A percentile compares a stretch with the other conserved stretches of the same genome.
phyloP scores from a whole-genome alignment of 495 filamentous ascomycete species.

The Bacidia rubella region DNA sequence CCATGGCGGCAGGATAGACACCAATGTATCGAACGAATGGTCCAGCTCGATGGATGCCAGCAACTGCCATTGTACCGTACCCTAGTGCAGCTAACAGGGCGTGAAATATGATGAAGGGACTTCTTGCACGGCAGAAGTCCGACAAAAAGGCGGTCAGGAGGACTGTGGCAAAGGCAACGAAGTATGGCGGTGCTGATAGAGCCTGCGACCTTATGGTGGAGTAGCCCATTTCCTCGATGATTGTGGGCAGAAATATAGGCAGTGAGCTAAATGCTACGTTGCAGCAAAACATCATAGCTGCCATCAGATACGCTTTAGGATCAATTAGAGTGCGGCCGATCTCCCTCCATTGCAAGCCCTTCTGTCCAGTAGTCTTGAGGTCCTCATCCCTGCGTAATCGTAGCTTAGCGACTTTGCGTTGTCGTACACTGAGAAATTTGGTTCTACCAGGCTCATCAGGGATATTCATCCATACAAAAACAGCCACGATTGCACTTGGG shows the following conservation, averaged over 20 bases:
- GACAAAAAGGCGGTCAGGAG: constrained; percentile 37
- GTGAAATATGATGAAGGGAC: constrained; percentile 37
- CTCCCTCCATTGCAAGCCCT: constrained; percentile 35
- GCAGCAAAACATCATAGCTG: constrained; percentile 46
- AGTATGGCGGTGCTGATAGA: constrained; percentile 44
- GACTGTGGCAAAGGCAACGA: constrained; percentile 38
- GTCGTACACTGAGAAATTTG: constrained; percentile 33
- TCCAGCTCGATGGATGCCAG: constrained; percentile 18
- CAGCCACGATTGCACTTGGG: constrained; percentile 43
- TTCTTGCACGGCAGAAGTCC: constrained; percentile 33
- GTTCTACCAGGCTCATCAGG: constrained; percentile 41
- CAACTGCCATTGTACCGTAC: constrained; percentile 45
- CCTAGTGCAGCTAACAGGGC: constrained; percentile 43
- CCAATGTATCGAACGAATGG: constrained; percentile 34
- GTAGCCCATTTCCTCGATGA: constrained; percentile 43
- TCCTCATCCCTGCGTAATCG: constrained; percentile 32
- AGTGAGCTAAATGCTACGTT: constrained; percentile 48
- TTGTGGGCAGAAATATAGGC: constrained; percentile 46
- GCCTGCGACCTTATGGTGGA: constrained; percentile 35
- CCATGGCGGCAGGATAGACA: constrained; percentile 42
- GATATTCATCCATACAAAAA: constrained; percentile 38
- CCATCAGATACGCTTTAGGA: constrained; percentile 55
- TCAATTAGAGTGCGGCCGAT: constrained; percentile 42
- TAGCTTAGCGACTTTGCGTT: constrained; percentile 34
- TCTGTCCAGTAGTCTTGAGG: constrained; percentile 6